Base-by-base conservation (phyloP, 2,329 filamentous ascomycete genomes). In the Diaporthe australafricana region DNA sequence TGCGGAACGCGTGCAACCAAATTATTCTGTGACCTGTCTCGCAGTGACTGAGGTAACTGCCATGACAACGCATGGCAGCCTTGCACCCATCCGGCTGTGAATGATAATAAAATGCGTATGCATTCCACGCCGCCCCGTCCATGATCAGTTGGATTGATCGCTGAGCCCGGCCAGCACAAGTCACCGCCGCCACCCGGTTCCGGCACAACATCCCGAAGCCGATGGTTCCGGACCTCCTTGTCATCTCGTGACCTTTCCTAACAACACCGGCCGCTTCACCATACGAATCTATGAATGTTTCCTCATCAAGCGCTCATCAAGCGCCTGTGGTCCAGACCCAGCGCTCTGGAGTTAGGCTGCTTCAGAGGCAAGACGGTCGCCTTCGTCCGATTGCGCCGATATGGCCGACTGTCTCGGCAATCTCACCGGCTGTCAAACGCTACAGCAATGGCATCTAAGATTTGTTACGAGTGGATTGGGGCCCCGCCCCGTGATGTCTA, bases 401-500 rank as follows among this genome's bases (percentile, higher is more conserved):
- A 16, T 62, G 40, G 65, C 50, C 35, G 40, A 38, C 38, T 45
- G 48, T 25, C 52, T 68, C 65, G 30, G 25, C 48, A 42, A 56
- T 68, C 50, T 56, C 42, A 63, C 30, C 27, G 16, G 16, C 57
- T 47, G 40, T 40, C 22, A 12, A 48, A 63, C 42, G 27, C 57
- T 63, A 48, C 57, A 11, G 35, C 57, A 48, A 7, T 20, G 20
- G 40, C 27, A 63, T 32, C 40, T 40, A 25, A 63, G 57, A 63
- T 63, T 35, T 40, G 42, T 62, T 62, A 47, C 57, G 40, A 25
- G 40, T 62, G 40, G 57, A 47, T 62, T n/a, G 27, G 35, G 42
- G 57, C 20, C 57, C 57, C 57, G 57, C 57, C 57, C 25, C 42
- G 27, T 63, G 57, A 63, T 48, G 57, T 63, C 42, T n/a, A 63